Evolutionary conservation across 106 monocot species (phyloP).

Genomic region (Posidonia australis): DNA sequence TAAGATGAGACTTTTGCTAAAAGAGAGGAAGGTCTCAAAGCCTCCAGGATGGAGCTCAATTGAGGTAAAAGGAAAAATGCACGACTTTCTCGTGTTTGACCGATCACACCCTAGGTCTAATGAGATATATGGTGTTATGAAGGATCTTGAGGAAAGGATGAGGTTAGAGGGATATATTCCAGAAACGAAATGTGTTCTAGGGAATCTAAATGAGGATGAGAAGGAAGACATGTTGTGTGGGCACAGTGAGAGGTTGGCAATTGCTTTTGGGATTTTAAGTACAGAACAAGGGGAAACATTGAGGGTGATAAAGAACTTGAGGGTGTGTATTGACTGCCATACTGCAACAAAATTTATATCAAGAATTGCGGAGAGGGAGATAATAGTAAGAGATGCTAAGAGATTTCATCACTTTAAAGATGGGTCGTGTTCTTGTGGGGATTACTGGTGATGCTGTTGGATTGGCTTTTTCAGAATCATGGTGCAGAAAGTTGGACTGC

Average conservation of each 20-base stretch:
- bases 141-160: constrained; percentile 30
- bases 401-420: constrained; percentile 52
- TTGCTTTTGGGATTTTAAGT: constrained; percentile 45
- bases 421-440: constrained; percentile 51
- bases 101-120: constrained; percentile 17
- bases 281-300: constrained; percentile 13
- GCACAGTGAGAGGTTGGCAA: constrained; percentile 51
- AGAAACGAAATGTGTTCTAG: constrained; percentile 29
- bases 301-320: constrained; percentile 43
- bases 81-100: constrained; percentile 26
- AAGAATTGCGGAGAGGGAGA: constrained; percentile 32
- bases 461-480: too few species aligned
- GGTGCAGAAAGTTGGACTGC: too few species aligned
- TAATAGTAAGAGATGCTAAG: constrained; percentile 45
- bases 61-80: constrained; percentile 23
- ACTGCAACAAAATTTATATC: constrained; percentile 40
- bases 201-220: constrained; percentile 28
- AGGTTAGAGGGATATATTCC: constrained; percentile 20
- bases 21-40: constrained; percentile 19
- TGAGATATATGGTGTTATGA: constrained; percentile 20
- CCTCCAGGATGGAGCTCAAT: constrained; percentile 33
- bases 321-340: constrained; percentile 57
- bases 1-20: constrained; percentile 28
- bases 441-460: constrained; percentile 44
- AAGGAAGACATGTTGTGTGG: constrained; percentile 35